These are phyloP conservation scores for Ormosia emarginata DNA, from an alignment of 306 rosid genomes.

Conservation along the genomic window DNA sequence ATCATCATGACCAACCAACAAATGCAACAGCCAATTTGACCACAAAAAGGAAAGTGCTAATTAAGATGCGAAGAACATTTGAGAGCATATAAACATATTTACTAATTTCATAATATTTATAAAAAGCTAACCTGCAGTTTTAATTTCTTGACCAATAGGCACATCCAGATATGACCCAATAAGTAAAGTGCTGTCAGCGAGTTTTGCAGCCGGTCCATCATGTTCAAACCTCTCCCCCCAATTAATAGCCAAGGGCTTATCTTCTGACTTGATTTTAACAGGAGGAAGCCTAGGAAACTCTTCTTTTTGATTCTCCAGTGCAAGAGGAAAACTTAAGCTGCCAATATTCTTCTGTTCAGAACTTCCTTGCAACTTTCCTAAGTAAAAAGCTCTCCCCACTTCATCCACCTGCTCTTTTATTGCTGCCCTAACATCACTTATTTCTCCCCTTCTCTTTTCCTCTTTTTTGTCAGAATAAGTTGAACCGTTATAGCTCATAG, in stretches of 20 bases:
- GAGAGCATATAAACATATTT: not conserved
- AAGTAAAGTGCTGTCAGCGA: constrained; percentile 54
- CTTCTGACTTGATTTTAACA: constrained; percentile 87
- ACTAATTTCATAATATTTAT: not conserved
- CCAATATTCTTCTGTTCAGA: constrained; percentile 53
- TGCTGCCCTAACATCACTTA: constrained; percentile 51
- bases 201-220: constrained; percentile 52
- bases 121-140: constrained; percentile 63
- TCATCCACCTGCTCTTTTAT: constrained; percentile 87
- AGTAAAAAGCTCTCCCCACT: constrained; percentile 76
- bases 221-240: constrained; percentile 87
- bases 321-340: constrained; percentile 56
- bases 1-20: constrained; percentile 1
- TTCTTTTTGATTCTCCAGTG: constrained; percentile 66
- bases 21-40: constrained; percentile 15
- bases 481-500: constrained; percentile 47
- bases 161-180: constrained; percentile 86
- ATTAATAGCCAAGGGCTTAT: constrained; percentile 56
- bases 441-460: constrained; percentile 57
- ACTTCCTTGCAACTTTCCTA: constrained; percentile 61
- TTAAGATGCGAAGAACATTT: not conserved
- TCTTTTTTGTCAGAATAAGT: constrained; percentile 56
- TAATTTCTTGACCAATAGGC: constrained; percentile 91
- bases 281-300: constrained; percentile 93
- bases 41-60: not conserved